A percentile compares a stretch with the other conserved stretches of the same genome.
Conservation (phyloP, 1,284 basidiomycete genomes). For the Lentinula novae-zelandiae region DNA sequence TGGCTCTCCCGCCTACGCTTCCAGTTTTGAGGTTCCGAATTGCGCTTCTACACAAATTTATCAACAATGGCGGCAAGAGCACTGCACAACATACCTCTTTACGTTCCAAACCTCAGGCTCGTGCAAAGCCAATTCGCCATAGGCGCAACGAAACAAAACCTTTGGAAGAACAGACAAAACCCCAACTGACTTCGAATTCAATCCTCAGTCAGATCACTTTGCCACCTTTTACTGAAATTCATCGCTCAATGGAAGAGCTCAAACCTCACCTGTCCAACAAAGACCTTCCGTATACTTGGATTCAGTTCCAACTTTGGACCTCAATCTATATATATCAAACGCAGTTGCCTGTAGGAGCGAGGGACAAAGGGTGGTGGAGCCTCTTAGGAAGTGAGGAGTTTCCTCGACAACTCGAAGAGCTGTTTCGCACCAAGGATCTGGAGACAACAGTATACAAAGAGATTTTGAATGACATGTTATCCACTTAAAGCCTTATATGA, state of each 20-base stretch:
- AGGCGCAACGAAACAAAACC: slow-evolving; percentile 17
- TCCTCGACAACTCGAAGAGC: slow-evolving; percentile 27
- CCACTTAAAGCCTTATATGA: neutral
- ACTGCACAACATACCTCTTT: neutral
- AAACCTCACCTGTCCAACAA: neutral
- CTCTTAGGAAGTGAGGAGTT: slow-evolving; percentile 31
- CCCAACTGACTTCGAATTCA: slow-evolving; percentile 20
- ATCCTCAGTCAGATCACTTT: slow-evolving; percentile 24
- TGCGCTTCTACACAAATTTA: slow-evolving; percentile 41
- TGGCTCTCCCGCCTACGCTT: slow-evolving; percentile 35
- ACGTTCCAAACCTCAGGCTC: slow-evolving; percentile 24
- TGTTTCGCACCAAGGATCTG: slow-evolving; percentile 20
- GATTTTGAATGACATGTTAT: slow-evolving; percentile 1
- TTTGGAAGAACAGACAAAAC: slow-evolving; percentile 16
- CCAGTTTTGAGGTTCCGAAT: slow-evolving; percentile 45
- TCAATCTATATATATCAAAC: slow-evolving; percentile 44
- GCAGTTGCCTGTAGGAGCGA: slow-evolving; percentile 25
- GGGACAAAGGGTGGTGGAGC: slow-evolving; percentile 43
- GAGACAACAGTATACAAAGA: slow-evolving; percentile 1
- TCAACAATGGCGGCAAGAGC: slow-evolving; percentile 23
- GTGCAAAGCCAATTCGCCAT: slow-evolving; percentile 29
- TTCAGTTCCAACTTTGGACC: slow-evolving; percentile 46
- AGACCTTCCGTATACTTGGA: slow-evolving; percentile 19
- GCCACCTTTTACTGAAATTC: slow-evolving; percentile 31
- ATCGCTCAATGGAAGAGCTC: slow-evolving; percentile 26